Conservation (phyloP, 2,329 filamentous ascomycete species). For the Alternaria sp. region DNA sequence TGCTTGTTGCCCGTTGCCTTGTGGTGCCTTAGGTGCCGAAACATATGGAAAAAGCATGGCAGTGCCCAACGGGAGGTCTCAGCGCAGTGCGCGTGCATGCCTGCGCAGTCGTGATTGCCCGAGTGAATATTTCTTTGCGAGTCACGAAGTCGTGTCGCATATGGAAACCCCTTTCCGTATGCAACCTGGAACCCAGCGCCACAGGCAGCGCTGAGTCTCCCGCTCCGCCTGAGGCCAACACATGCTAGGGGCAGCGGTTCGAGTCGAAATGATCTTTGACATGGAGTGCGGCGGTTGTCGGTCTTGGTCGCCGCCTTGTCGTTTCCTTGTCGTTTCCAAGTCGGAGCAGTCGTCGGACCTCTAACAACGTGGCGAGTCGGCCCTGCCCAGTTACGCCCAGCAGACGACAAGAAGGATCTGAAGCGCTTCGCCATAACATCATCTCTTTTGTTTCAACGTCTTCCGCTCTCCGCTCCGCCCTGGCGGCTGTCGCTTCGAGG, state of each 20-base stretch:
- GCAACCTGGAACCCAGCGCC: slow-evolving; percentile 4
- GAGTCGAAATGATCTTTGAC: slow-evolving; percentile 3
- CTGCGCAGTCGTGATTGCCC: not conserved
- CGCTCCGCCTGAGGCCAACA: slow-evolving; percentile 8
- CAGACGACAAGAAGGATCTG: slow-evolving; percentile 1
- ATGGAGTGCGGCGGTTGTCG: slow-evolving; percentile 1
- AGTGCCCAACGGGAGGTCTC: slow-evolving; percentile 5
- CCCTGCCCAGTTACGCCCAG: slow-evolving; percentile 2
- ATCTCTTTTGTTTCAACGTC: not conserved
- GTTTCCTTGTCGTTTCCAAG: not conserved
- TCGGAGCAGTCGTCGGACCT: not conserved
- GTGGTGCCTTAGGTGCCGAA: not conserved
- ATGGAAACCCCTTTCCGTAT: not conserved
- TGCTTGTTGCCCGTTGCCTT: slow-evolving; percentile 1
- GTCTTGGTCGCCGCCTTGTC: slow-evolving; percentile 5
- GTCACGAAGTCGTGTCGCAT: not conserved
- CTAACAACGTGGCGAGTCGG: slow-evolving; percentile 4
- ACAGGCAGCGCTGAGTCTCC: slow-evolving; percentile 6
- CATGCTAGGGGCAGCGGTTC: not conserved
- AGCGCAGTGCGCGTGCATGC: not conserved
- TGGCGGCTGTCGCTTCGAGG: not conserved
- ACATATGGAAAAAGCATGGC: not conserved
- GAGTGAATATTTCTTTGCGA: not conserved
- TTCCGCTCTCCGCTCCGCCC: slow-evolving; percentile 15
- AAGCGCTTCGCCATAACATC: not conserved